A percentile compares a stretch with the other conserved stretches of the same genome.
Conservation (phyloP, 1,139 yeast genomes). For the Tardiomyces digboiensis region DNA sequence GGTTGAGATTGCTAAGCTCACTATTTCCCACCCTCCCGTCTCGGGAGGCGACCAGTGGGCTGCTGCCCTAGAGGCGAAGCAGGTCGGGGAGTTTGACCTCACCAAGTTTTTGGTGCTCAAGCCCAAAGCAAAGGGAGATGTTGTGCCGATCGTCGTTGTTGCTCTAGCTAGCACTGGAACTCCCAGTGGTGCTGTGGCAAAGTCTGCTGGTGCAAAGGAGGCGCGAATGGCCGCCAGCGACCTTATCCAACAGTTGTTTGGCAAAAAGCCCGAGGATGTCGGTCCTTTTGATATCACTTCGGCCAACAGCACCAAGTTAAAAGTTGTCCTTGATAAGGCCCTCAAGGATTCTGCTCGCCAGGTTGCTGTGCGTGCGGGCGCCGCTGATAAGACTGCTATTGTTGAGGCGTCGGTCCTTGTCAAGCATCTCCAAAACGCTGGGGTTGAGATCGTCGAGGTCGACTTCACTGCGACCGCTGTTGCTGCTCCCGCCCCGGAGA, state of each 20-base stretch:
- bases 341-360: conserved; percentile 38
- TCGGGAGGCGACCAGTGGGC: conserved; percentile 7
- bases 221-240: conserved; percentile 86
- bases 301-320: conserved; percentile 37
- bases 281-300: conserved; percentile 20
- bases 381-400: conserved; percentile 46
- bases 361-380: conserved; percentile 41
- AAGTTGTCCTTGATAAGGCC: conserved; percentile 53
- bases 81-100: conserved; percentile 2
- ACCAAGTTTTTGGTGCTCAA: conserved; percentile 66
- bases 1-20: conserved; percentile 2
- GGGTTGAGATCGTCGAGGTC: conserved; percentile 43
- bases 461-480: conserved; percentile 43
- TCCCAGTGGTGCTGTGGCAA: conserved; percentile 56
- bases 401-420: conserved; percentile 40
- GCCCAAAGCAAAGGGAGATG: conserved; percentile 83
- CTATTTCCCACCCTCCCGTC: conserved; percentile 6
- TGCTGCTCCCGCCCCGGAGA: conserved; percentile 2
- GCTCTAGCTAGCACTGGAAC: conserved; percentile 64
- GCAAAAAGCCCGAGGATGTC: conserved; percentile 41
- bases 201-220: conserved; percentile 65
- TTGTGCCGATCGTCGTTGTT: conserved; percentile 73
- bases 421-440: conserved; percentile 46
- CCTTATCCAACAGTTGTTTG: conserved; percentile 57
- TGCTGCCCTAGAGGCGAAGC: conserved; percentile 2